These are phyloP conservation scores for Thalassiosira sp. DNA, from an alignment of 352 stramenopile genomes.

Conservation along the genomic window DNA sequence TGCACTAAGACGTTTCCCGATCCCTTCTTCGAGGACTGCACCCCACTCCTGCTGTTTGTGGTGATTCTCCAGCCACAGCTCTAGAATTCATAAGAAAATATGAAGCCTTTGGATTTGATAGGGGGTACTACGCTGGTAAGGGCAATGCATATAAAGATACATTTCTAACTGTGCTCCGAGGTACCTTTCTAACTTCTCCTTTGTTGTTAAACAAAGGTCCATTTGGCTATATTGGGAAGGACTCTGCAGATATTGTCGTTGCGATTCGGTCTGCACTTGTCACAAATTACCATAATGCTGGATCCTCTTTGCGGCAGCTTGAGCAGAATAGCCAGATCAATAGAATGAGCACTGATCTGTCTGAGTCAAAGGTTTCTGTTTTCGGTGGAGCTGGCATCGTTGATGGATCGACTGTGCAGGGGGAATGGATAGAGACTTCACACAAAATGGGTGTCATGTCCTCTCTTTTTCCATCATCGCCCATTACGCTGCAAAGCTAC, in stretches of 20 bases:
- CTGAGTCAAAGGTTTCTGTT: constrained; percentile 60
- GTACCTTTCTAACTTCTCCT: too few species aligned
- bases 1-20: constrained; percentile 43
- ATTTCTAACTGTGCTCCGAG: too few species aligned
- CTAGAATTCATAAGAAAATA: constrained; percentile 75
- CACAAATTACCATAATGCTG: constrained; percentile 36
- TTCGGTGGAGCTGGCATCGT: constrained; percentile 81
- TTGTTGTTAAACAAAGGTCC: too few species aligned
- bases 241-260: constrained; percentile 75
- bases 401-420: constrained; percentile 72
- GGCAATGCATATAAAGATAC: too few species aligned
- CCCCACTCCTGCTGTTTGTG: constrained; percentile 79
- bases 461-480: constrained; percentile 75
- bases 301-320: constrained; percentile 1
- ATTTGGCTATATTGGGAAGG: constrained; percentile 72
- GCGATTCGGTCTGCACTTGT: constrained; percentile 76
- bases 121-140: constrained; percentile 78
- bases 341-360: background rate
- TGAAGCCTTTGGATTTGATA: constrained; percentile 69
- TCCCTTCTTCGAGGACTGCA: constrained; percentile 67
- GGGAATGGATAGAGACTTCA: constrained; percentile 79
- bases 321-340: constrained; percentile 14
- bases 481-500: constrained; percentile 66
- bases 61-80: constrained; percentile 51
- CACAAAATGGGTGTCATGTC: constrained; percentile 78